Evolutionary conservation across 345 rosid species (phyloP).

Genomic region (Syzygium oleosum): DNA sequence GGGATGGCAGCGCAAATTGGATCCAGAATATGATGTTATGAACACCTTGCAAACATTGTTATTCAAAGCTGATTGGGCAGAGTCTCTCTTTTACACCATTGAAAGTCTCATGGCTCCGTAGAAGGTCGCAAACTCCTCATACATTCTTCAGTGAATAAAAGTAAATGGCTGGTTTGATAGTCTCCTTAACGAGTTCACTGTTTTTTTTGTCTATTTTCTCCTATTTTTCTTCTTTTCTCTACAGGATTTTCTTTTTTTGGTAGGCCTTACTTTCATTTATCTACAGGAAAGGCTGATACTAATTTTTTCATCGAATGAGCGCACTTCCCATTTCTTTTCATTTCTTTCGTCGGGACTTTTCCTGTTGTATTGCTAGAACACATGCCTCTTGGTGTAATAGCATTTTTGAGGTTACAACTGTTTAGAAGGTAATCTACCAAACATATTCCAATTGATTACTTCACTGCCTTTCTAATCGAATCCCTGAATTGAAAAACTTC

Average conservation of each 20-base stretch:
- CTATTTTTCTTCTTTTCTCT: not conserved
- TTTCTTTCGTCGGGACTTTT: not conserved
- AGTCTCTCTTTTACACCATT: slow-evolving; percentile 22
- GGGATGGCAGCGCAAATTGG: slow-evolving; percentile 29
- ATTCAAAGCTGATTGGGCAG: slow-evolving; percentile 14
- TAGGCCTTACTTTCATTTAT: not conserved
- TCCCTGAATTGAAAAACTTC: not conserved
- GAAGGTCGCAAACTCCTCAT: not conserved
- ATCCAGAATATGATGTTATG: slow-evolving; percentile 21
- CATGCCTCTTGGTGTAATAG: not conserved
- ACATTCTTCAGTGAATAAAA: not conserved
- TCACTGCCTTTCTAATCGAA: not conserved
- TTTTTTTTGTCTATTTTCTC: not conserved
- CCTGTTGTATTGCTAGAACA: not conserved
- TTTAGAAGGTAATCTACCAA: not conserved
- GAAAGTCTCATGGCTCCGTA: slow-evolving; percentile 26
- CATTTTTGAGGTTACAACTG: not conserved
- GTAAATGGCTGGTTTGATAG: not conserved
- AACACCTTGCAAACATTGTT: slow-evolving; percentile 15
- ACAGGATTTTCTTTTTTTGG: not conserved
- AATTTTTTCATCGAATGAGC: not conserved
- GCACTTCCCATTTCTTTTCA: not conserved
- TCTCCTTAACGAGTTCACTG: not conserved
- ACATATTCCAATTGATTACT: not conserved
- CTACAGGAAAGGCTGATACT: not conserved